A percentile compares a stretch with the other conserved stretches of the same genome.
Evolutionary conservation across 208 protist species (phyloP).

Genomic region (Angomonas deanei): DNA sequence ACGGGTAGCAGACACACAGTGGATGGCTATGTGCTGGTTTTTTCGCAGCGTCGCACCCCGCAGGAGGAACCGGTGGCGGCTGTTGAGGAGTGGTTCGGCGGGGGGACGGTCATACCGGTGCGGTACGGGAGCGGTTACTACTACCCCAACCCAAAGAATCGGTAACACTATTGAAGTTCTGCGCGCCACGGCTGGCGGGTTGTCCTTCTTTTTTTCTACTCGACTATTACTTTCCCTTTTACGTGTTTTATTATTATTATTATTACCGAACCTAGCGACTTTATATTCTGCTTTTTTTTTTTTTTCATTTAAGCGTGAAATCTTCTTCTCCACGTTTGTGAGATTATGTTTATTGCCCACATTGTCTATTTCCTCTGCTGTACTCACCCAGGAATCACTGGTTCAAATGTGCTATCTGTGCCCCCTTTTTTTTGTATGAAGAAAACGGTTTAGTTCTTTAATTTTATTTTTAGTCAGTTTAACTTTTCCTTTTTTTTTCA

Average conservation of each 20-base stretch:
- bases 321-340: too few species aligned
- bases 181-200: too few species aligned
- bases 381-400: too few species aligned
- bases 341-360: too few species aligned
- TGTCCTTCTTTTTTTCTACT: too few species aligned
- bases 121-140: background rate
- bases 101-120: background rate
- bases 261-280: background rate
- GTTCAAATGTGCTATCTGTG: too few species aligned
- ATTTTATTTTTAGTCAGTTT: background rate
- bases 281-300: conserved; percentile 5
- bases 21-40: conserved; percentile 1
- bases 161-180: background rate
- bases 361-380: too few species aligned
- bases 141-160: background rate
- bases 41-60: background rate
- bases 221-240: too few species aligned
- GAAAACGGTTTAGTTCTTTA: too few species aligned
- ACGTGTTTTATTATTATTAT: background rate
- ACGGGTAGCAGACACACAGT: background rate
- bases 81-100: too few species aligned
- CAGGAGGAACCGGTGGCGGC: too few species aligned
- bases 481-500: background rate
- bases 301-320: background rate
- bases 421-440: too few species aligned